A percentile compares a stretch with the other conserved stretches of the same genome.
Conservation (phyloP, 306 rosid genomes). For the Prunus mume region DNA sequence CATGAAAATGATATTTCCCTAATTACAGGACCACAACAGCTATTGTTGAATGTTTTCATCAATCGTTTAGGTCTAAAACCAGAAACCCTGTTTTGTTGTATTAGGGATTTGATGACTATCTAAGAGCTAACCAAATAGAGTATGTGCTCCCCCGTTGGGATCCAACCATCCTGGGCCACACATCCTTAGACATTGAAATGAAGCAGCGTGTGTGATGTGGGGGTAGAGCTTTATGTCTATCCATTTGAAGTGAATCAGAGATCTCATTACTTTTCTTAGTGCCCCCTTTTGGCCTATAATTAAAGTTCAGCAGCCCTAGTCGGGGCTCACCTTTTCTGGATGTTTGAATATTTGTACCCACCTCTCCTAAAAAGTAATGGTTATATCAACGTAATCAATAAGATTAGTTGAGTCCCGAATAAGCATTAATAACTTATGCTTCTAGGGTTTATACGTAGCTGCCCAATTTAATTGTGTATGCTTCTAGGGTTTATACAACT, state of each 20-base stretch:
- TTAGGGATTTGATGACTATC: neutral
- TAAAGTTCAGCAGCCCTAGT: neutral
- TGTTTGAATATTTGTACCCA: neutral
- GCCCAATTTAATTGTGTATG: no score
- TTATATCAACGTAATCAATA: neutral
- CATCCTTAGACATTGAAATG: neutral
- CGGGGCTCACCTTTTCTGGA: neutral
- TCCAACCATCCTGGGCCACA: neutral
- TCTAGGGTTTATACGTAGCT: no score
- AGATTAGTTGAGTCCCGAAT: neutral
- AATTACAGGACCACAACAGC: neutral
- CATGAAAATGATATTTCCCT: constrained; percentile 5
- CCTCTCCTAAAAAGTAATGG: neutral
- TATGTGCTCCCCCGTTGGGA: neutral
- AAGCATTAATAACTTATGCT: neutral
- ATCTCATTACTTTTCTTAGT: neutral
- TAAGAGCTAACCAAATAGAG: neutral
- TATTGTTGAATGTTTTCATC: neutral
- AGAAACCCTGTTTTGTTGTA: neutral
- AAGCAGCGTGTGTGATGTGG: neutral
- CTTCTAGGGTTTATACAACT: no score
- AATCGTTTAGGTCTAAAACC: neutral
- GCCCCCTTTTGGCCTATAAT: neutral
- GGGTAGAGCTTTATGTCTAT: neutral
- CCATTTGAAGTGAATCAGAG: neutral